Evolutionary conservation across 306 rosid species (phyloP).

Genomic region (Vicia faba): DNA sequence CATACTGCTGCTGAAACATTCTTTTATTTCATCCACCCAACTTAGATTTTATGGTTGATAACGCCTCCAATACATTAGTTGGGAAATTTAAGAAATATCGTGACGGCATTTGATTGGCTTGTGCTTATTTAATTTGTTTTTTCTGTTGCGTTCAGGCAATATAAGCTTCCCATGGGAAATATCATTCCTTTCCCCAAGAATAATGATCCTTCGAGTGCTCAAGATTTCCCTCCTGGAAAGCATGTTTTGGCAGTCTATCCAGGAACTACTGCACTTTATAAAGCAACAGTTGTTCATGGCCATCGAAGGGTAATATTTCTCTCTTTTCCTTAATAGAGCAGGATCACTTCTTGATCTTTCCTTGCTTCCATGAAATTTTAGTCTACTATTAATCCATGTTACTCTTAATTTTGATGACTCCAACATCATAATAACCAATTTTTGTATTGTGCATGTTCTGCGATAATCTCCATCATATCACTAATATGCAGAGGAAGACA

Average conservation of each 20-base stretch:
- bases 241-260: constrained; percentile 98
- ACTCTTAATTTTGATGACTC: constrained; percentile 5
- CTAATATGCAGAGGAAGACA: constrained; percentile 75
- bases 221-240: constrained; percentile 74
- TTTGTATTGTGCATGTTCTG: constrained; percentile 45
- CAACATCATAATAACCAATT: constrained; percentile 45
- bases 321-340: constrained; percentile 19
- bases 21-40: not conserved
- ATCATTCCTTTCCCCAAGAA: constrained; percentile 94
- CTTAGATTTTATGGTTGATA: not conserved
- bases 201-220: constrained; percentile 72
- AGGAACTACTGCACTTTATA: constrained; percentile 95
- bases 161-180: constrained; percentile 81
- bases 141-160: constrained; percentile 58
- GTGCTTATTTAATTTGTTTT: constrained; percentile 17
- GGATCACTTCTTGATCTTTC: constrained; percentile 14
- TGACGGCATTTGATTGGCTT: not conserved
- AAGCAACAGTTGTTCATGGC: constrained; percentile 93
- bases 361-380: constrained; percentile 21
- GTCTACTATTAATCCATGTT: constrained; percentile 1
- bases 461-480: constrained; percentile 38
- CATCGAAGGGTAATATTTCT: constrained; percentile 75
- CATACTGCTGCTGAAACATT: not conserved
- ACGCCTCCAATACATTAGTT: not conserved
- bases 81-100: constrained; percentile 24